A percentile compares a stretch with the other conserved stretches of the same genome.
These are phyloP conservation scores for Endotrypanum monterogeii DNA, from an alignment of 208 protist species.

Conservation along the genomic window DNA sequence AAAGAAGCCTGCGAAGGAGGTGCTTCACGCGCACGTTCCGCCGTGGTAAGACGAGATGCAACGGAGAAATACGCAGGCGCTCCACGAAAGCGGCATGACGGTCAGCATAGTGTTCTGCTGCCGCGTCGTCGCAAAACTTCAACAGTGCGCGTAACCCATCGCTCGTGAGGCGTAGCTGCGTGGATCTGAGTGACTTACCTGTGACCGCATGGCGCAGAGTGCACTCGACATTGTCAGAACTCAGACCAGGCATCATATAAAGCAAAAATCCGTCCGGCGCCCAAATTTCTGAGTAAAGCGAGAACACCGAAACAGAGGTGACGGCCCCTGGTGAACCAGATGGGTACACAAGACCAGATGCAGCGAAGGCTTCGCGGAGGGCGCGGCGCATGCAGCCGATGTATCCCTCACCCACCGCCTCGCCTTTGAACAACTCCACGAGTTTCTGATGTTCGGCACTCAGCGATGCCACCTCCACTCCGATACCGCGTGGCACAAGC, in stretches of 20 bases:
- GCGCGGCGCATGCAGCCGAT: conserved; percentile 33
- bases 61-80: conserved; percentile 28
- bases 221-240: conserved; percentile 3
- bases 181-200: background rate
- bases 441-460: conserved; percentile 33
- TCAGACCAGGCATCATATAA: background rate
- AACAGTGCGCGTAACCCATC: conserved; percentile 22
- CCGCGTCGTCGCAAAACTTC: conserved; percentile 13
- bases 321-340: background rate
- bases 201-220: conserved; percentile 3
- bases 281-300: conserved; percentile 21
- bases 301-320: conserved; percentile 7
- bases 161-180: conserved; percentile 6
- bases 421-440: conserved; percentile 55
- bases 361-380: conserved; percentile 52
- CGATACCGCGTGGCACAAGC: conserved; percentile 24
- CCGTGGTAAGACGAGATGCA: conserved; percentile 58
- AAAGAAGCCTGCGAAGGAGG: conserved; percentile 50
- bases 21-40: conserved; percentile 45
- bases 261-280: conserved; percentile 19
- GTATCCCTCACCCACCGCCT: conserved; percentile 45
- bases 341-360: conserved; percentile 16
- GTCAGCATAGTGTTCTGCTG: conserved; percentile 11
- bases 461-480: background rate
- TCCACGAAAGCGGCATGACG: conserved; percentile 5